phyloP scores from a whole-genome alignment of 108 stramenopile species.

The Skeletonema costatum region DNA sequence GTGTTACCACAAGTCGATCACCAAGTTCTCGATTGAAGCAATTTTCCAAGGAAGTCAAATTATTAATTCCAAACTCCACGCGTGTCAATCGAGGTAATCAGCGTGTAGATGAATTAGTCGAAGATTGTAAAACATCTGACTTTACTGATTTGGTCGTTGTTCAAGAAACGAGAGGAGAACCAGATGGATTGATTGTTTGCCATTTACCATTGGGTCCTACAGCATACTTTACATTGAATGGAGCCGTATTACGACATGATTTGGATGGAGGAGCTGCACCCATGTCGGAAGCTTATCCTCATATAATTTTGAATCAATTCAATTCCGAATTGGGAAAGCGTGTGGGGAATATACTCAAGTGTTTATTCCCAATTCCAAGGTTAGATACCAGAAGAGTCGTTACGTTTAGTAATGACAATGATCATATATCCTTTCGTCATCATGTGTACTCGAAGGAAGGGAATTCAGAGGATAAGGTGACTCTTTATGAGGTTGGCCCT shows the following conservation, averaged over 20 bases:
- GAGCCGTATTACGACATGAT: slow-evolving; percentile 95
- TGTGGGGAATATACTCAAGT: slow-evolving; percentile 92
- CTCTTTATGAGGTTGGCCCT: slow-evolving; percentile 96
- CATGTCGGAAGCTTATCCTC: slow-evolving; percentile 96
- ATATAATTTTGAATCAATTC: slow-evolving; percentile 92
- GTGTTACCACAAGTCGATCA: slow-evolving; percentile 96
- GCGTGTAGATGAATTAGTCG: slow-evolving; percentile 92
- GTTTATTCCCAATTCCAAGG: slow-evolving; percentile 95
- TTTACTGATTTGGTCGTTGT: slow-evolving; percentile 97
- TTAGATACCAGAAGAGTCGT: slow-evolving; percentile 89
- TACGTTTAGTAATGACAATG: slow-evolving; percentile 94
- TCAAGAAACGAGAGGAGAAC: slow-evolving; percentile 99
- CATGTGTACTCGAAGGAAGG: slow-evolving; percentile 93
- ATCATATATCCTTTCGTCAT: slow-evolving; percentile 97
- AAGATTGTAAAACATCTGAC: slow-evolving; percentile 86
- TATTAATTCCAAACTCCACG: slow-evolving; percentile 94
- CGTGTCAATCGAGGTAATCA: slow-evolving; percentile 95
- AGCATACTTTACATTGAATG: slow-evolving; percentile 92
- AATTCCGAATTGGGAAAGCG: slow-evolving; percentile 84
- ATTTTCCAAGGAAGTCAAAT: slow-evolving; percentile 98
- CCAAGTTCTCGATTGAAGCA: slow-evolving; percentile 94
- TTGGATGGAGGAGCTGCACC: slow-evolving; percentile 92
- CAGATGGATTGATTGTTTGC: slow-evolving; percentile 96
- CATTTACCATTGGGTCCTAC: slow-evolving; percentile 99
- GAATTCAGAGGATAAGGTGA: slow-evolving; percentile 72